Percentiles rank a stretch among this genome's conserved stretches.
Conservation (phyloP, 2,329 filamentous ascomycete species). For the Xenoacremonium recifei region DNA sequence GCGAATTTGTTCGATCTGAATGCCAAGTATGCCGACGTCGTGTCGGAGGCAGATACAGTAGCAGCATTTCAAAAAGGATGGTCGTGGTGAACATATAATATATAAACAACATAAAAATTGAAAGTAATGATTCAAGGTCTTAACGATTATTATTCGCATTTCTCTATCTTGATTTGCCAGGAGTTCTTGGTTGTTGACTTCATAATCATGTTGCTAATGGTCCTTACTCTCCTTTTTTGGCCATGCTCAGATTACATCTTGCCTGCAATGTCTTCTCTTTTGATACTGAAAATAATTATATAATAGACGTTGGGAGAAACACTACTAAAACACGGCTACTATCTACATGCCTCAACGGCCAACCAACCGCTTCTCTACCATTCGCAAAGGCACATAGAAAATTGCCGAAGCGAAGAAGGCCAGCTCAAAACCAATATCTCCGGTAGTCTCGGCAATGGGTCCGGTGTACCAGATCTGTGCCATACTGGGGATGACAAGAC, state of each 20-base stretch:
- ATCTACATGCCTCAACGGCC: slow-evolving; percentile 8
- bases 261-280: no score
- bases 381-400: slow-evolving; percentile 38
- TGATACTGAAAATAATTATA: no score
- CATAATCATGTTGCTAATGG: no score
- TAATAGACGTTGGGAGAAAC: no score
- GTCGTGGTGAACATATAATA: slow-evolving; percentile 13
- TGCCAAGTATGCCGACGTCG: slow-evolving; percentile 46
- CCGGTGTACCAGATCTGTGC: neutral
- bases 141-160: no score
- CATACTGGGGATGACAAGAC: neutral
- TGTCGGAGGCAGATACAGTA: slow-evolving; percentile 39
- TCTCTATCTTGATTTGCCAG: no score
- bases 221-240: no score
- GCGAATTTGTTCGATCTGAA: slow-evolving; percentile 45
- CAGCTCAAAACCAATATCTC: slow-evolving; percentile 60
- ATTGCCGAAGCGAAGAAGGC: slow-evolving; percentile 46
- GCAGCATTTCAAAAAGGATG: slow-evolving; percentile 37
- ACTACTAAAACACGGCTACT: no score
- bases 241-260: no score
- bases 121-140: no score
- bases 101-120: no score
- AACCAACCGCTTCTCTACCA: slow-evolving; percentile 31
- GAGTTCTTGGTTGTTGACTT: no score
- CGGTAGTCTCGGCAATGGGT: slow-evolving; percentile 32